Conservation (phyloP, 768 basidiomycete species). For the Lactifluus pinguis region DNA sequence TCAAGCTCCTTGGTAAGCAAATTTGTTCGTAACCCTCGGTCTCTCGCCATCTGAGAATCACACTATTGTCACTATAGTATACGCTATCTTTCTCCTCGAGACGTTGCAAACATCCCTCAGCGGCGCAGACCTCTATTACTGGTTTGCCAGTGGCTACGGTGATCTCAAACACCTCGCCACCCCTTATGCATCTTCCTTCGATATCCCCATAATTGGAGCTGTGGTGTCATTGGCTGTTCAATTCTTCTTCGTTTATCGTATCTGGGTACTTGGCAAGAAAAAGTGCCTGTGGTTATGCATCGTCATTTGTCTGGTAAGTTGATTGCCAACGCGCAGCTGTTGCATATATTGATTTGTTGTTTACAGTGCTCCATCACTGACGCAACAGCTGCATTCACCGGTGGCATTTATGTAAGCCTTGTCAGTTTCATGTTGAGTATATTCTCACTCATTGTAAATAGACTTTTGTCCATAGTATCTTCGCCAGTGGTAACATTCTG, state of each 20-base stretch:
- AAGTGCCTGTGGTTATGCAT: not conserved
- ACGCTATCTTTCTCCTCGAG: slow-evolving; percentile 21
- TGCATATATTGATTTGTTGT: not conserved
- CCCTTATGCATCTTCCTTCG: slow-evolving; percentile 18
- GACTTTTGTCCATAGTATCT: not conserved
- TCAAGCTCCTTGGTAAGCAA: not conserved
- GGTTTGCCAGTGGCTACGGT: slow-evolving; percentile 25
- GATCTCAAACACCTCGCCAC: slow-evolving; percentile 20
- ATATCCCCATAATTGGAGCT: not conserved
- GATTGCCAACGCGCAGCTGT: not conserved
- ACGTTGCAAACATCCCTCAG: slow-evolving; percentile 4
- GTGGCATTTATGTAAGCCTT: not conserved
- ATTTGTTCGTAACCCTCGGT: too few relatives aligned
- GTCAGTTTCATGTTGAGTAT: not conserved
- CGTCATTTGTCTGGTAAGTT: not conserved
- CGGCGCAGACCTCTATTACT: slow-evolving; percentile 24
- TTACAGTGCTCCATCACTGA: not conserved
- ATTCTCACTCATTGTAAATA: not conserved
- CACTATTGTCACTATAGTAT: slow-evolving; percentile 22
- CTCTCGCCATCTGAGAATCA: not conserved
- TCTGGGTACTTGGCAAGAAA: not conserved
- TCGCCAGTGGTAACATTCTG: not conserved
- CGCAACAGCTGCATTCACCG: not conserved
- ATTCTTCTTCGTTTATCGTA: slow-evolving; percentile 1
- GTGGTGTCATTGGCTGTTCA: slow-evolving; percentile 1